phyloP scores from a whole-genome alignment of 352 stramenopile species.

The Blastocystis sp. region DNA sequence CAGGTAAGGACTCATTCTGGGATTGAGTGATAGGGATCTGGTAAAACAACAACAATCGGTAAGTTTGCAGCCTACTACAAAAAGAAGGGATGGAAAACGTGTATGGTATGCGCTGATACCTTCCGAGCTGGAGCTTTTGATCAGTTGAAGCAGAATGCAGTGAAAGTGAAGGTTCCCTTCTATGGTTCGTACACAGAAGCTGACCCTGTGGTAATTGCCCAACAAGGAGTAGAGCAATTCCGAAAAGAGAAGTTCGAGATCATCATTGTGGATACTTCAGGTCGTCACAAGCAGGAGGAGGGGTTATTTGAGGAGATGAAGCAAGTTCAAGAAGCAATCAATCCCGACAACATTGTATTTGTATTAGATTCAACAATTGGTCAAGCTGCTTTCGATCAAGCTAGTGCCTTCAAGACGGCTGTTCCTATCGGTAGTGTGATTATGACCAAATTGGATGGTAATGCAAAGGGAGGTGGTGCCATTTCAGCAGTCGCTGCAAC shows the following conservation, averaged over 20 bases:
- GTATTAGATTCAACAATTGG: conserved; percentile 99
- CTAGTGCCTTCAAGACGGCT: conserved; percentile 84
- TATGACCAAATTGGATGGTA: conserved; percentile 97
- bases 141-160: conserved; percentile 98
- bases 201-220: conserved; percentile 90
- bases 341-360: conserved; percentile 91
- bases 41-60: conserved; percentile 97
- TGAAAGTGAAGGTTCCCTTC: conserved; percentile 90
- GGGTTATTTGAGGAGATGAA: conserved; percentile 98
- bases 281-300: conserved; percentile 91
- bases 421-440: conserved; percentile 93
- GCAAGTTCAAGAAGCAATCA: conserved; percentile 84
- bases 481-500: conserved; percentile 93
- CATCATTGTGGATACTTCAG: conserved; percentile 97
- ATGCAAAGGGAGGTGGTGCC: conserved; percentile 93
- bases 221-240: conserved; percentile 93
- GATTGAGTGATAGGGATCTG: conserved; percentile 77
- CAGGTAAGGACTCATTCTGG: conserved; percentile 57
- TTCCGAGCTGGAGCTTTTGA: conserved; percentile 96
- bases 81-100: conserved; percentile 90
- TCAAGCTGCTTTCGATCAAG: conserved; percentile 92
- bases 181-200: conserved; percentile 95
- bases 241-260: conserved; percentile 90
- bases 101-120: conserved; percentile 98
- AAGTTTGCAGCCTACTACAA: conserved; percentile 98